A percentile compares a stretch with the other conserved stretches of the same genome.
Conservation (phyloP, 371 early-diverging fungal species). For the Zopfochytrium polystomum region DNA sequence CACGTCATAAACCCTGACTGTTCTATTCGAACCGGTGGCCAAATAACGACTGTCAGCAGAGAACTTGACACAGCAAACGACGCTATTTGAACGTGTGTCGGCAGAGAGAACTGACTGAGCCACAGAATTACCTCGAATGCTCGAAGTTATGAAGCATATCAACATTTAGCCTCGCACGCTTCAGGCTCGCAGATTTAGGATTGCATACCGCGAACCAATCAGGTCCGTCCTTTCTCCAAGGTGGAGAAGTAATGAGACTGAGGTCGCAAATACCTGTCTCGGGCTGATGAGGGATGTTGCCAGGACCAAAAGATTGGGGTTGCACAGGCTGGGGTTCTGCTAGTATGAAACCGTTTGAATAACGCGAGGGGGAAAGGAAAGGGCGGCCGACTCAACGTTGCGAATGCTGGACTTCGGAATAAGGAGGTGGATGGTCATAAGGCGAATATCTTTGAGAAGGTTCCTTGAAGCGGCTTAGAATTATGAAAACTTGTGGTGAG, state of each 20-base stretch:
- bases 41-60: slow-evolving; percentile 87
- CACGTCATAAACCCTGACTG: slow-evolving; percentile 86
- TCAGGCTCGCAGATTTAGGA: slow-evolving; percentile 28
- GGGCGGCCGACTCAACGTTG: no score
- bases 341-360: no score
- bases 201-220: slow-evolving; percentile 78
- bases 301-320: no score
- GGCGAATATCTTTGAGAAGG: no score
- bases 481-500: no score
- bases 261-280: slow-evolving; percentile 69
- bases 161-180: slow-evolving; percentile 64
- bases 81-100: slow-evolving; percentile 38
- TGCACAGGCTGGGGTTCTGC: no score
- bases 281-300: no score
- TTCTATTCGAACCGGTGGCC: slow-evolving; percentile 93
- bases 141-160: slow-evolving; percentile 83
- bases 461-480: no score
- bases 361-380: no score
- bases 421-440: no score
- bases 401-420: no score
- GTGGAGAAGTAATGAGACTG: slow-evolving; percentile 78
- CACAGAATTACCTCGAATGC: slow-evolving; percentile 54
- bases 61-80: slow-evolving; percentile 96
- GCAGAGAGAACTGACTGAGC: slow-evolving; percentile 1
- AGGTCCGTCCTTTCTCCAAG: slow-evolving; percentile 79